Percentiles rank a stretch among this genome's conserved stretches.
phyloP scores from a whole-genome alignment of 306 rosid species.

The Rosa persica region DNA sequence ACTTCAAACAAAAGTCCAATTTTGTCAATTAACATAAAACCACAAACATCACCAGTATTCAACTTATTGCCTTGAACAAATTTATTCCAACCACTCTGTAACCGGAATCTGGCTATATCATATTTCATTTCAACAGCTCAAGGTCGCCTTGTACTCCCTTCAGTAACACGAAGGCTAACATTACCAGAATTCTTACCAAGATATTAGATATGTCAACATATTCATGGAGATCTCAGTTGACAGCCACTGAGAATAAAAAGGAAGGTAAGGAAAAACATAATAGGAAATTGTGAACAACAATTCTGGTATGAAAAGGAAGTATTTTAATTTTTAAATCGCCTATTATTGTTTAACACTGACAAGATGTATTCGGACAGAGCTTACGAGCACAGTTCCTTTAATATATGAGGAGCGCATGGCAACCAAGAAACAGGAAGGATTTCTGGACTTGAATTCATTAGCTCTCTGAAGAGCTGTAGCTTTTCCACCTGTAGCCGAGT shows the following conservation, averaged over 20 bases:
- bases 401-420: constrained; percentile 11
- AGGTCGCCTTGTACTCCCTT: not conserved
- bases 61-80: constrained; percentile 16
- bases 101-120: not conserved
- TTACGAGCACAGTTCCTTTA: not conserved
- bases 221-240: not conserved
- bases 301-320: not conserved
- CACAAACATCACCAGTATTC: constrained; percentile 13
- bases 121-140: not conserved
- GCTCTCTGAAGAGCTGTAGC: constrained; percentile 10
- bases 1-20: not conserved
- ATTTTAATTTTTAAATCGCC: not conserved
- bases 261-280: not conserved
- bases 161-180: not conserved
- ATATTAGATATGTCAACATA: not conserved
- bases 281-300: not conserved
- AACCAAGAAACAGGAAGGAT: constrained; percentile 15
- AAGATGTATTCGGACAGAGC: not conserved
- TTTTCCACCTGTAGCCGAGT: not conserved
- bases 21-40: not conserved
- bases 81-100: not conserved
- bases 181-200: no score
- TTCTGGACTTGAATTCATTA: constrained; percentile 4
- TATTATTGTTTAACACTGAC: not conserved
- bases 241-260: not conserved